A percentile compares a stretch with the other conserved stretches of the same genome.
Conservation (phyloP, 2,329 filamentous ascomycete species). For the Botrytis cinerea region DNA sequence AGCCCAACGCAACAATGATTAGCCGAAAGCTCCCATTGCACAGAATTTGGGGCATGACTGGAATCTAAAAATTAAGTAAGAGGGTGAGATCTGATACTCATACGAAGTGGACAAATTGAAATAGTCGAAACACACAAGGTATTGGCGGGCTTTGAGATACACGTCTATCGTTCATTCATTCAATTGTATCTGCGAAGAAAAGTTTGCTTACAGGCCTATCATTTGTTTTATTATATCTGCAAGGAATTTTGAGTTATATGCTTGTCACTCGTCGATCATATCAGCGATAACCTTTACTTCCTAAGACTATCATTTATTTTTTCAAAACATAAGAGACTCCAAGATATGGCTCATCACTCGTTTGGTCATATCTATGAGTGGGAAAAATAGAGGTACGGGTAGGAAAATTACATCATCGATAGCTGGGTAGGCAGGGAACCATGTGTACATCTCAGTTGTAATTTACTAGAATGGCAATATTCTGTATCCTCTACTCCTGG, state of each 20-base stretch:
- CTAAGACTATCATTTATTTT: neutral
- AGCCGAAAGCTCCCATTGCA: neutral
- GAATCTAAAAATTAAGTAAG: neutral
- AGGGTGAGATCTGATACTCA: neutral
- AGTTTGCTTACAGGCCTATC: neutral
- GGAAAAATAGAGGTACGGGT: neutral
- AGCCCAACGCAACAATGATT: neutral
- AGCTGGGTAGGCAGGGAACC: neutral
- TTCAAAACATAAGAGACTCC: neutral
- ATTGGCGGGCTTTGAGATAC: neutral
- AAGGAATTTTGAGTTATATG: neutral
- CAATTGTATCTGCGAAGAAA: too few relatives aligned
- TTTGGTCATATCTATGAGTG: neutral
- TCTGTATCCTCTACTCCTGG: neutral
- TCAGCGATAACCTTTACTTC: neutral
- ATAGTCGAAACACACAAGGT: neutral
- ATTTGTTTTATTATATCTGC: neutral
- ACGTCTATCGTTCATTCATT: too few relatives aligned
- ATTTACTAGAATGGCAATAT: neutral
- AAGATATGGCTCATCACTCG: neutral
- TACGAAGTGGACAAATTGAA: neutral
- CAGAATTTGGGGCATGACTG: neutral
- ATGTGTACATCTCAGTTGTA: neutral
- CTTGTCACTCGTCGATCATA: neutral
- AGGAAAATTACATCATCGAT: neutral